Evolutionary conservation across 1,284 basidiomycete species (phyloP).

Genomic region (Taiwanofungus camphoratus): DNA sequence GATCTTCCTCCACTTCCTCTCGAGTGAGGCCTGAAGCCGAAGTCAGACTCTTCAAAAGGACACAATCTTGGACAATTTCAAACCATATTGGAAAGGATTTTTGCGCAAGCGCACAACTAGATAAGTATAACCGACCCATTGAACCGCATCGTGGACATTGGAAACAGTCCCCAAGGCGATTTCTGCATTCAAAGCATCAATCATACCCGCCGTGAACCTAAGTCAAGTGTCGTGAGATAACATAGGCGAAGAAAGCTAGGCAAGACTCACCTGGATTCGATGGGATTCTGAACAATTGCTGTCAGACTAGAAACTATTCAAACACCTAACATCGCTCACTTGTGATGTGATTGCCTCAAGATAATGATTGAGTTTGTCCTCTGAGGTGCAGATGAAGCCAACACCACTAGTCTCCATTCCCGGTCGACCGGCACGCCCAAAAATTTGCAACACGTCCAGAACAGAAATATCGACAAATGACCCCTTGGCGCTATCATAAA

Average conservation of each 20-base stretch:
- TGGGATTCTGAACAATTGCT: conserved; percentile 62
- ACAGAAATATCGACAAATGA: conserved; percentile 92
- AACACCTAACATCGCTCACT: conserved; percentile 34
- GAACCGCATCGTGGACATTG: conserved; percentile 82
- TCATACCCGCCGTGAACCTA: conserved; percentile 83
- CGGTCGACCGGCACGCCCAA: conserved; percentile 95
- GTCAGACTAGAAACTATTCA: conserved; percentile 7
- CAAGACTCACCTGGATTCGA: conserved; percentile 83
- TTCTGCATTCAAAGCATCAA: conserved; percentile 94
- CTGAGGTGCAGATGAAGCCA: conserved; percentile 93
- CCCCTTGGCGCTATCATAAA: conserved; percentile 89
- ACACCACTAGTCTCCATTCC: conserved; percentile 95
- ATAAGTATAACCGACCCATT: conserved; percentile 98
- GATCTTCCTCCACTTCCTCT: conserved; percentile 73
- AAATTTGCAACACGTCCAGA: conserved; percentile 95
- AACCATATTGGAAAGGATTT: conserved; percentile 90
- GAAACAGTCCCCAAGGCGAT: conserved; percentile 93
- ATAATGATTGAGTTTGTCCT: conserved; percentile 93
- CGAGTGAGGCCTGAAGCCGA: conserved; percentile 62
- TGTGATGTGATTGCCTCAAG: conserved; percentile 86
- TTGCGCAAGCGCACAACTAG: conserved; percentile 94
- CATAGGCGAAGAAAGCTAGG: not conserved
- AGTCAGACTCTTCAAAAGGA: not conserved
- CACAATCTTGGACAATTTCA: conserved; percentile 4
- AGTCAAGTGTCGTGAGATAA: not conserved